A percentile compares a stretch with the other conserved stretches of the same genome.
Evolutionary conservation across 2,329 filamentous ascomycete species (phyloP).

Genomic region (Colletotrichum sp.): DNA sequence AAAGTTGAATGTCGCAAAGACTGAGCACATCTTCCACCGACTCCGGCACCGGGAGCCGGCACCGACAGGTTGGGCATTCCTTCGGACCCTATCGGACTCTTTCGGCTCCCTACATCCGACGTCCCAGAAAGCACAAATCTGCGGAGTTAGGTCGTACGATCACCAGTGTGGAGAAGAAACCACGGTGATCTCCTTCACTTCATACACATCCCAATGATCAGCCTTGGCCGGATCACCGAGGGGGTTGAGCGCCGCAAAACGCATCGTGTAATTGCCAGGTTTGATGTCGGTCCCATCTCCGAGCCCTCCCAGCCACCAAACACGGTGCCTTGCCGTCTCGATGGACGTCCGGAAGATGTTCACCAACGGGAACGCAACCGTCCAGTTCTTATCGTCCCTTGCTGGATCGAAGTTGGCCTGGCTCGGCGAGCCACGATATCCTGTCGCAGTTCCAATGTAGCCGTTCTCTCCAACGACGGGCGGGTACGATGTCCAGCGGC

Average conservation of each 20-base stretch:
- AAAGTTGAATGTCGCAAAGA: background rate
- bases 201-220: constrained; percentile 15
- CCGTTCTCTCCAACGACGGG: constrained; percentile 38
- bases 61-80: background rate
- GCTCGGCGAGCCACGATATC: background rate
- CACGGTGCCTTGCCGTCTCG: constrained; percentile 27
- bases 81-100: background rate
- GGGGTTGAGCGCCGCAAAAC: constrained; percentile 3
- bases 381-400: constrained; percentile 32
- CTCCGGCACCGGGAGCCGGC: background rate
- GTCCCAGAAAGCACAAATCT: background rate
- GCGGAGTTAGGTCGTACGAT: background rate
- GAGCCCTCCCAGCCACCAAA: constrained; percentile 49
- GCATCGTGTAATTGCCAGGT: constrained; percentile 41
- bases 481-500: constrained; percentile 44
- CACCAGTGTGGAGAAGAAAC: background rate
- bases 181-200: background rate
- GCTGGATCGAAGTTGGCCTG: constrained; percentile 13
- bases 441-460: constrained; percentile 34
- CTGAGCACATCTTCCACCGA: background rate
- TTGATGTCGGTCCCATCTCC: constrained; percentile 44
- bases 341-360: background rate
- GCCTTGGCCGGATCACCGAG: background rate
- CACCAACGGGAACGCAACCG: constrained; percentile 29
- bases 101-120: background rate